Conservation (phyloP, 2,329 filamentous ascomycete genomes). For the Colletotrichum chlorophyti region DNA sequence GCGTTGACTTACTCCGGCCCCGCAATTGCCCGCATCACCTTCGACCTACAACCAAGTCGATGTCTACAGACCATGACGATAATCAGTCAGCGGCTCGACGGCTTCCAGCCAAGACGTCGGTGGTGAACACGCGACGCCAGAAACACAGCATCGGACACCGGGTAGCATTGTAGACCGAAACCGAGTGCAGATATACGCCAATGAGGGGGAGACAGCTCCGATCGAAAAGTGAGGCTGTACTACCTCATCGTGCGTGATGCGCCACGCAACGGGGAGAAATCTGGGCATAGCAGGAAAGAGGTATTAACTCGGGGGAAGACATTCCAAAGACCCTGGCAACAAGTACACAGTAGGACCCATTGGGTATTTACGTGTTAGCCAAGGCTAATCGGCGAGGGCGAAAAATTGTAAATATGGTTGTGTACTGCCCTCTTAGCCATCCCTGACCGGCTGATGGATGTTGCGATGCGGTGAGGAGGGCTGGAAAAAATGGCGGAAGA, state of each 20-base stretch:
- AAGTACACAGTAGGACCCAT: not conserved
- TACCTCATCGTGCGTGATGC: slow-evolving; percentile 27
- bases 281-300: not conserved
- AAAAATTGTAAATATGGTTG: not conserved
- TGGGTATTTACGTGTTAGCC: not conserved
- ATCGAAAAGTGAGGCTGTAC: slow-evolving; percentile 19
- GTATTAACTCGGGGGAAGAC: not conserved
- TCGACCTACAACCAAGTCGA: not conserved
- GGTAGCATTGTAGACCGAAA: slow-evolving; percentile 21
- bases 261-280: slow-evolving; percentile 8
- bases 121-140: slow-evolving; percentile 15
- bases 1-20: not conserved
- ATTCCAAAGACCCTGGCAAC: not conserved
- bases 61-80: slow-evolving; percentile 10
- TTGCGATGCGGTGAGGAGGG: slow-evolving; percentile 26
- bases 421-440: not conserved
- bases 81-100: slow-evolving; percentile 7
- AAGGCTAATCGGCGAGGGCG: not conserved
- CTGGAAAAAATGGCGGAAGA: slow-evolving; percentile 1
- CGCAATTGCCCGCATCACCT: not conserved
- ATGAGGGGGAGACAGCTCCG: not conserved
- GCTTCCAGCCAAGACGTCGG: slow-evolving; percentile 18
- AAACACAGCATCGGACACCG: slow-evolving; percentile 8
- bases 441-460: not conserved
- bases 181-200: no score